A percentile compares a stretch with the other conserved stretches of the same genome.
Evolutionary conservation across 768 basidiomycete genomes (phyloP).

Genomic region (Panaeolus cyanescens): DNA sequence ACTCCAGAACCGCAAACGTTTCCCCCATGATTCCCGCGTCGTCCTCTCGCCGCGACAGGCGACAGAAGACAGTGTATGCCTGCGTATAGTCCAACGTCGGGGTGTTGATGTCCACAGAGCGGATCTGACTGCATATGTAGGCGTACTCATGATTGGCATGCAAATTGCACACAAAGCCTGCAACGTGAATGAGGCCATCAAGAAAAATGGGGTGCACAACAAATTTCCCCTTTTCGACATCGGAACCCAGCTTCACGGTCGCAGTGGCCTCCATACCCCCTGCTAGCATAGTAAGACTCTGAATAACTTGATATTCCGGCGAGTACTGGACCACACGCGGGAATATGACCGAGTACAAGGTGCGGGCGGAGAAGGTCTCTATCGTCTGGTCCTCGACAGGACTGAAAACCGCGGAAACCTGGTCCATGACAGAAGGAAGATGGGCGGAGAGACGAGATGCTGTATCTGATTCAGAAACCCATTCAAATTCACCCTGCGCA

Average conservation of each 20-base stretch:
- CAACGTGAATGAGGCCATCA: slow-evolving; percentile 68
- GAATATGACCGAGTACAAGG: slow-evolving; percentile 67
- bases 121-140: slow-evolving; percentile 64
- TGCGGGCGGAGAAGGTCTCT: slow-evolving; percentile 57
- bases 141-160: slow-evolving; percentile 50
- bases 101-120: slow-evolving; percentile 47
- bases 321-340: slow-evolving; percentile 69
- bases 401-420: slow-evolving; percentile 30
- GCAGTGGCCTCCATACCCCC: slow-evolving; percentile 56
- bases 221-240: slow-evolving; percentile 32
- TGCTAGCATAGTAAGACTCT: slow-evolving; percentile 49
- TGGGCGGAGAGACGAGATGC: slow-evolving; percentile 37
- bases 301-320: slow-evolving; percentile 57
- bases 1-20: slow-evolving; percentile 47
- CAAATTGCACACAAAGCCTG: slow-evolving; percentile 71
- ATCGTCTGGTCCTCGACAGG: slow-evolving; percentile 21
- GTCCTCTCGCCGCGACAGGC: slow-evolving; percentile 41
- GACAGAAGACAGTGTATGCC: slow-evolving; percentile 55
- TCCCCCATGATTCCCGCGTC: slow-evolving; percentile 52
- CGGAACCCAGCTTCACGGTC: slow-evolving; percentile 40
- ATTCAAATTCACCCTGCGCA: slow-evolving; percentile 46
- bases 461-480: slow-evolving; percentile 32
- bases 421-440: slow-evolving; percentile 34
- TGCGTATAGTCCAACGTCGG: slow-evolving; percentile 39
- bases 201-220: slow-evolving; percentile 58